Conservation (phyloP, 2,329 filamentous ascomycete genomes). For the Neocatenulostroma microsporum region DNA sequence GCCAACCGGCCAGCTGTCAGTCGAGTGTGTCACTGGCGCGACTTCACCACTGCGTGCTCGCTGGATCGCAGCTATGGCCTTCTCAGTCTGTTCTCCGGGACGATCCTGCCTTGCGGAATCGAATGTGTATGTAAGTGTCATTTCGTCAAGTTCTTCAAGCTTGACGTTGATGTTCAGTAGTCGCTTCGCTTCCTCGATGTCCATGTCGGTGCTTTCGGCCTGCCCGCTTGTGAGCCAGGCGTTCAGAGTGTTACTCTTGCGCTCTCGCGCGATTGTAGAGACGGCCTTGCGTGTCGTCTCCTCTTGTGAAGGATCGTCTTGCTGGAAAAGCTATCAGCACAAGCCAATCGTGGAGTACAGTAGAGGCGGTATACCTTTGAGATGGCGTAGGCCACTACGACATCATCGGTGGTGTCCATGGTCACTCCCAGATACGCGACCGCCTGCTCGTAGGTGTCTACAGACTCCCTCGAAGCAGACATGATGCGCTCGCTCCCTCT, state of each 20-base stretch:
- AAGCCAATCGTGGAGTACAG: too few relatives aligned
- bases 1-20: constrained; percentile 62
- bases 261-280: constrained; percentile 50
- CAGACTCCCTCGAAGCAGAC: constrained; percentile 48
- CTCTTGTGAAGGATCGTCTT: constrained; percentile 38
- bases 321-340: constrained; percentile 25
- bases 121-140: constrained; percentile 17
- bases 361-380: too few relatives aligned
- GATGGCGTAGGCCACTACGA: constrained; percentile 49
- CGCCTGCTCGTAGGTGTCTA: constrained; percentile 58
- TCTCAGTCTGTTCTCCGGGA: constrained; percentile 27
- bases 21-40: constrained; percentile 11
- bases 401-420: constrained; percentile 45
- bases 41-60: constrained; percentile 17
- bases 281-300: constrained; percentile 50
- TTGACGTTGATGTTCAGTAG: constrained; percentile 31
- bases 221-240: constrained; percentile 48
- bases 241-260: constrained; percentile 48
- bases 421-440: constrained; percentile 49
- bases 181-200: constrained; percentile 42
- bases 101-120: constrained; percentile 17
- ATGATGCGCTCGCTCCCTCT: constrained; percentile 52
- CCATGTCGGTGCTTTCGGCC: constrained; percentile 27
- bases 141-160: constrained; percentile 19
- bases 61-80: constrained; percentile 26